A percentile compares a stretch with the other conserved stretches of the same genome.
Evolutionary conservation across 352 stramenopile species (phyloP).

Genomic region (Achlya hypogyna): DNA sequence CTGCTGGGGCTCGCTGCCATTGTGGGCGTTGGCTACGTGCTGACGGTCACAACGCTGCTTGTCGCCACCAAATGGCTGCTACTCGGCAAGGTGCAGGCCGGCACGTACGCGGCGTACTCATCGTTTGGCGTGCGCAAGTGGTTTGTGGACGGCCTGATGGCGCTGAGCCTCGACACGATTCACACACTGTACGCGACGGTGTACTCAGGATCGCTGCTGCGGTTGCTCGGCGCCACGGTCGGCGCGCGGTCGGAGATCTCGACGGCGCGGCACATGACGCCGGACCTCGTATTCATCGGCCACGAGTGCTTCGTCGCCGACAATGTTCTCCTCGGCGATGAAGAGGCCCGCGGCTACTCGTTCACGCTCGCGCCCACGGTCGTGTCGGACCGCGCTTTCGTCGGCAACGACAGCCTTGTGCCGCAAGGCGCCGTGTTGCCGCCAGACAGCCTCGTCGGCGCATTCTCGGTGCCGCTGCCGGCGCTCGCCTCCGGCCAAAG

Average conservation of each 20-base stretch:
- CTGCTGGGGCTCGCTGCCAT: background rate
- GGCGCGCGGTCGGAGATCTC: slow-evolving; percentile 6
- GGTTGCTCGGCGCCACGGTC: background rate
- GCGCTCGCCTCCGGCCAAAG: background rate
- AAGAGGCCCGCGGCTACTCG: background rate
- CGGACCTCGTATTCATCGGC: background rate
- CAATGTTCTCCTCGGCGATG: slow-evolving; percentile 4
- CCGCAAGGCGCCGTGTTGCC: background rate
- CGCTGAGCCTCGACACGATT: background rate
- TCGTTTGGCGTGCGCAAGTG: slow-evolving; percentile 8
- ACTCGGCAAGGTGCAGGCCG: background rate
- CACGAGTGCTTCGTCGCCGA: slow-evolving; percentile 8
- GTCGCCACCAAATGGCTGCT: background rate
- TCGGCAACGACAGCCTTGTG: background rate
- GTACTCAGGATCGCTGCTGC: background rate
- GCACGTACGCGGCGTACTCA: background rate
- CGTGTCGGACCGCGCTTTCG: background rate
- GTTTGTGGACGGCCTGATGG: slow-evolving; percentile 8
- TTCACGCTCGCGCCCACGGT: background rate
- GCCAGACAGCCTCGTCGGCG: background rate
- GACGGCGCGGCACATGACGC: background rate
- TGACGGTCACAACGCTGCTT: background rate
- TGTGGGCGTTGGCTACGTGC: background rate
- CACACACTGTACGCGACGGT: slow-evolving; percentile 11
- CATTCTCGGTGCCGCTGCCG: background rate